Evolutionary conservation across 768 basidiomycete genomes (phyloP).

Genomic region (Hygrophoropsis aurantiaca): DNA sequence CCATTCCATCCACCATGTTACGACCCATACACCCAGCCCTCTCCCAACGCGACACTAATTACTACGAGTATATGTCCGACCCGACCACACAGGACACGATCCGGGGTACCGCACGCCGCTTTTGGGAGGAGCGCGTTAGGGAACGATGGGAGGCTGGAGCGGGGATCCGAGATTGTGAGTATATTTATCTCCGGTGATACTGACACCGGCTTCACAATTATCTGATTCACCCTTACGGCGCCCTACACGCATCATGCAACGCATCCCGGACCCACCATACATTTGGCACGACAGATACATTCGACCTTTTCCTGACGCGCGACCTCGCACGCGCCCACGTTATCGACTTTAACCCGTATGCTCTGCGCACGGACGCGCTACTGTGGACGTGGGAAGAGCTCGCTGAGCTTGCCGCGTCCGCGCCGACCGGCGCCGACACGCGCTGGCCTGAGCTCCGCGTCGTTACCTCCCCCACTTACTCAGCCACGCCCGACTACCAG

Average conservation of each 20-base stretch:
- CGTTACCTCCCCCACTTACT: slow-evolving; percentile 76
- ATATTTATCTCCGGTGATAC: neutral
- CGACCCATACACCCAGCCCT: slow-evolving; percentile 50
- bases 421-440: neutral
- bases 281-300: slow-evolving; percentile 58
- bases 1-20: neutral
- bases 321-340: slow-evolving; percentile 76
- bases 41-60: slow-evolving; percentile 85
- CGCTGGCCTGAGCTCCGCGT: slow-evolving; percentile 52
- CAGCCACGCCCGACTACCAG: slow-evolving; percentile 70
- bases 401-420: slow-evolving; percentile 31
- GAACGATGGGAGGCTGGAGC: slow-evolving; percentile 60
- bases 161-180: slow-evolving; percentile 65
- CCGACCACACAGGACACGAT: slow-evolving; percentile 52
- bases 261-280: neutral
- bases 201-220: too few species aligned
- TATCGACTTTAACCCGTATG: slow-evolving; percentile 90
- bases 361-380: slow-evolving; percentile 81
- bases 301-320: slow-evolving; percentile 87
- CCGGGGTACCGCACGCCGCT: slow-evolving; percentile 44
- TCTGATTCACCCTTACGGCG: neutral
- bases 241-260: neutral
- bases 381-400: slow-evolving; percentile 85
- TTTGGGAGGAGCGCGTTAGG: slow-evolving; percentile 72
- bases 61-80: slow-evolving; percentile 85